Evolutionary conservation across 2,329 filamentous ascomycete genomes (phyloP), one percentile per base, ranked within the genome.

Genomic region (Penicillium sp.): DNA sequence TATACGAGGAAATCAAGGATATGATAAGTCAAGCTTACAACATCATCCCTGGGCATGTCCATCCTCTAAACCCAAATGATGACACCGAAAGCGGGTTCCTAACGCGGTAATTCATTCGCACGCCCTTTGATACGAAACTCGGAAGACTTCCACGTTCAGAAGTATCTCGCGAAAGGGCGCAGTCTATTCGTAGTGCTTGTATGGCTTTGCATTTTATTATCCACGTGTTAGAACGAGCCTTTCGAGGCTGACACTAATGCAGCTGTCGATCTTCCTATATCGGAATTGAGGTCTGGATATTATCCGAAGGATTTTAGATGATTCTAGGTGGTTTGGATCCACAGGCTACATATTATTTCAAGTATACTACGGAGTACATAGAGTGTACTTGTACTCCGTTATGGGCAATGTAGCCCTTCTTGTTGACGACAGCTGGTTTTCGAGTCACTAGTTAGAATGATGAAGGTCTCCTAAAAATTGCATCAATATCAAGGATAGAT

Each of bases 21-120:
- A 5, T 14, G 18, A 49, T 40, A 38, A 44, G 53, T 45, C 38
- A 49, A 53, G 37, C 8, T 54, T 18, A 32, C 18, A 26, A 26
- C 24, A 26, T 26, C 24, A 7, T 42, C 32, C 45, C 32, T 18
- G 7, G 7, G 1, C 22, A 45, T 14, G 34, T 32, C n/a, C 7
- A 55, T 39, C 32, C 35, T 55, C 39, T 55, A 43, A 13, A 40
- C 46, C 39, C 18, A 43, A 34, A 18, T 22, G 18, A 55, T 45
- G 48, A 55, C 22, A 7, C 26, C 40, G 26, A 34, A n/a, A 8
- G 48, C 48, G 53, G 40, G 34, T 16, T 38, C 46, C 39, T 10
- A 39, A 34, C 32, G 11, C 16, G 34, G 47, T 20, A 42, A 29
- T 49, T 14, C 5, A 31, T 32, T 14, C 10, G 31, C 31, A 24